Evolutionary conservation across 129 eudicot genomes (phyloP), one percentile per base, ranked within the genome.

Genomic region (Sambucus nigra): DNA sequence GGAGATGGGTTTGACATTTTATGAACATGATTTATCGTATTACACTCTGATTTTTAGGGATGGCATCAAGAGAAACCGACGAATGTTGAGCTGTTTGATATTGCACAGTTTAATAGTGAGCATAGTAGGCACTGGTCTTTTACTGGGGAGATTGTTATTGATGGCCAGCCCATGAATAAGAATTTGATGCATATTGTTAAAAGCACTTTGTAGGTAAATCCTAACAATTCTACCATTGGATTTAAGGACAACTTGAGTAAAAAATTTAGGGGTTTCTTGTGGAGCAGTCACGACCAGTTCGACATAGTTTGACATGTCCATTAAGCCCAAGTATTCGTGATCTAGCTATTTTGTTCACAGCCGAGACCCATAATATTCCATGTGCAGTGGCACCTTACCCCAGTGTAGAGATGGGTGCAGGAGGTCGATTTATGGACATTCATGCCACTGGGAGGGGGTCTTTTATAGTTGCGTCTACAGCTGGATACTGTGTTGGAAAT

Each of bases 331-430:
- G 45, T 68, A 38, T 65, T 15, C 78, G 77, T 57, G 86, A 76
- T 42, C 94, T 89, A 59, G 94, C 85, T 65, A 81, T 89, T 32
- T 54, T 89, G 62, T 89, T 85, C 54, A 89, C 98, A n/a, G 98
- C 98, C 1, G 98, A 85, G 73, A 89, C 98, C 14, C 98, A 85
- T 69, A 89, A 89, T 69, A 84, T 89, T 48, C 98, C 98, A 17
- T 89, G 98, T 65, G 98, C 98, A 0, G 98, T 89, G 66, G 98
- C 98, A 49, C 98, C 98, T 1, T 89, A 79, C 67, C 98, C 98
- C 35, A 95, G 98, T 31, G 98, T 95, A 4, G 98, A 89, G 71
- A 89, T 95, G 0, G 98, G 98, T 39, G 95, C 95, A 1, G 98
- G 98, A 28, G 98, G 98, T 5, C 81, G 98, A 18, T 79, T 85